Base-by-base conservation (phyloP, 345 rosid species). In the Aegle marmelos region DNA sequence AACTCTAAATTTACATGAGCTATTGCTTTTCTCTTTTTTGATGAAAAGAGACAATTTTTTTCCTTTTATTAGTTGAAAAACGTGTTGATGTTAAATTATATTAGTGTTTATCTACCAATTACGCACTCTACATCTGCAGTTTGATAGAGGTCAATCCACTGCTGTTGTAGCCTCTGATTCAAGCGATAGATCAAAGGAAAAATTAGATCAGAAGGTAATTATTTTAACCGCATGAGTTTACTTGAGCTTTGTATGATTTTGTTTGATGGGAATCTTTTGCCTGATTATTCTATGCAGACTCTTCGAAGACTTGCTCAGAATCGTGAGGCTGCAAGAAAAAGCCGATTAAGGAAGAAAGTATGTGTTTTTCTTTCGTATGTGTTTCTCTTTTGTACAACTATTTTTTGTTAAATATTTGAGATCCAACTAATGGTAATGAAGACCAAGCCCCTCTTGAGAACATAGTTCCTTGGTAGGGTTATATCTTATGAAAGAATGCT, bases 261-360 rank as follows among this genome's bases (percentile, higher is more conserved):
- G 4, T 70, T 72, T 75, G 58, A 77, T 76, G 56, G 14, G 68
- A 13, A 76, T 76, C 77, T 75, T 81, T 82, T 70, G 48, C 75
- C 10, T 72, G 37, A 70, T 82, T 76, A 79, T 76, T 82, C 82
- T 83, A 54, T 76, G 76, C 90, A 95, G 98, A 91, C 94, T 63
- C 94, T 95, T 83, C 96, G 98, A 65, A 89, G 98, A 82, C 97
- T 95, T 79, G 99, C 99, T 79, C 99, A 95, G 85, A 95, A 95
- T 82, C 94, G 98, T 2, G 99, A 95, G 86, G 99, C 99, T 34
- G 99, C 99, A 57, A 90, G 99, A 83, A 95, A 95, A 88, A 95
- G 99, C 82, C 89, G 99, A 78, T 80, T 95, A 73, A 87, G 99
- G 85, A 95, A 95, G 87, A 93, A 95, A 84, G 99, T 94, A 86